Conservation (phyloP, 805 yeast species). For the Candida ipomoeae region DNA sequence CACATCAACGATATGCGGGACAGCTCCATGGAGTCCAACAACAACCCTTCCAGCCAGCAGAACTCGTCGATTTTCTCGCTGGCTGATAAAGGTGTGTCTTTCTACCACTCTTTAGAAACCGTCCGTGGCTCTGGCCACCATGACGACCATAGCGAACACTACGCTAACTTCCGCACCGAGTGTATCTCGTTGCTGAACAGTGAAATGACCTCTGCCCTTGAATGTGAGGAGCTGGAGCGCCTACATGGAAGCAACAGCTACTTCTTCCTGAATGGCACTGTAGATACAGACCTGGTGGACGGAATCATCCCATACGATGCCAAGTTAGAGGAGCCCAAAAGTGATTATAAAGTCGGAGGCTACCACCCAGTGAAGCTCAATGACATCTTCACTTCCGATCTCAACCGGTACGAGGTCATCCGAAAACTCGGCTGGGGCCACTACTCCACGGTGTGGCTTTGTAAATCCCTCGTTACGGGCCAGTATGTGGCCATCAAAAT, state of each 20-base stretch:
- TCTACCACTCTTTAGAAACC: neutral
- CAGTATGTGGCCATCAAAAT: constrained; percentile 86
- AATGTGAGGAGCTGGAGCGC: constrained; percentile 2
- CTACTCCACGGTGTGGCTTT: constrained; percentile 54
- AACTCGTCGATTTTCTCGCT: constrained; percentile 4
- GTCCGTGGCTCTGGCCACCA: neutral
- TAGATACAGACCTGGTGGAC: constrained; percentile 3
- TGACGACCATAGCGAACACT: constrained; percentile 9
- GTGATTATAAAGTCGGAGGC: constrained; percentile 89
- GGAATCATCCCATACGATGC: constrained; percentile 17
- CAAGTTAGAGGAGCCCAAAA: constrained; percentile 69
- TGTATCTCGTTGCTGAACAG: constrained; percentile 36
- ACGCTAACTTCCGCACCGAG: constrained; percentile 32
- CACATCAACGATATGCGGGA: neutral
- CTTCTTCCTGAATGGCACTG: neutral
- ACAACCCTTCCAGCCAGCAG: neutral
- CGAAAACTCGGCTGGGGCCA: constrained; percentile 99
- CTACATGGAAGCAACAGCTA: neutral
- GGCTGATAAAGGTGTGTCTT: neutral
- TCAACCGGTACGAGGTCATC: constrained; percentile 67
- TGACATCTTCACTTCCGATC: constrained; percentile 63
- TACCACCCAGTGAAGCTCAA: constrained; percentile 93
- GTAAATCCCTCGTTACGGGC: constrained; percentile 78
- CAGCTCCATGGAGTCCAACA: constrained; percentile 2
- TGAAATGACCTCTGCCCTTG: constrained; percentile 31